Evolutionary conservation across 2,329 filamentous ascomycete species (phyloP).

Genomic region (Xylaria sp.): DNA sequence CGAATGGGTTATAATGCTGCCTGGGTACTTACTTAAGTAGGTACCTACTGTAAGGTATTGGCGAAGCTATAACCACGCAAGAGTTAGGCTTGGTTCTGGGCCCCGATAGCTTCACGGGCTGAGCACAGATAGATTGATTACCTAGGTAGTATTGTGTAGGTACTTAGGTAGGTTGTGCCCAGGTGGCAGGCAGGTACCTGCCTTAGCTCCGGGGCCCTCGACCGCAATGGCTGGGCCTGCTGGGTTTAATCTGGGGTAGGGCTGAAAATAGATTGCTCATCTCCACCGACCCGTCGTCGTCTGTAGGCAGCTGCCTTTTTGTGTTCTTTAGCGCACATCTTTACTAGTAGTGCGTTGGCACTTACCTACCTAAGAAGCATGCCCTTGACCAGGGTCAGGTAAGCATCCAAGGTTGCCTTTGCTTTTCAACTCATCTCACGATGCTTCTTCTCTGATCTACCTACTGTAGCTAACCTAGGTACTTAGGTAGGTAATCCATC

Average conservation of each 20-base stretch:
- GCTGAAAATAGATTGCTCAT: slow-evolving; percentile 27
- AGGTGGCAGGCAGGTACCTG: too few species aligned
- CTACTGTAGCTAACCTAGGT: too few species aligned
- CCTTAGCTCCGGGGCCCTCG: not conserved
- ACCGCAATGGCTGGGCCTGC: not conserved
- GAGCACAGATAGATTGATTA: not conserved
- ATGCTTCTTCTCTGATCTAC: not conserved
- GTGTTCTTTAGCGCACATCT: too few species aligned
- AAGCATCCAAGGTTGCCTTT: not conserved
- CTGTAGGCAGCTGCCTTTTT: not conserved
- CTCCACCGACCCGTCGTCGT: slow-evolving; percentile 13
- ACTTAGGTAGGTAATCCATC: not conserved
- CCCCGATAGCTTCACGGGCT: slow-evolving; percentile 1
- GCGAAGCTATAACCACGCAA: not conserved
- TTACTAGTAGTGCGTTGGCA: too few species aligned
- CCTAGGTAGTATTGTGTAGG: not conserved
- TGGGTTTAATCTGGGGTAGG: slow-evolving; percentile 20
- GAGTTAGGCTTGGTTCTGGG: not conserved
- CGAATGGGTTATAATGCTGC: not conserved
- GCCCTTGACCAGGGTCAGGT: too few species aligned
- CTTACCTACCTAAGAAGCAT: too few species aligned
- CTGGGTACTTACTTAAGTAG: too few species aligned
- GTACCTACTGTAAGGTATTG: too few species aligned
- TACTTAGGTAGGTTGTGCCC: too few species aligned
- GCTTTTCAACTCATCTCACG: not conserved